Evolutionary conservation across 1,139 yeast species (phyloP).

Genomic region (Candida labiduridarum): DNA sequence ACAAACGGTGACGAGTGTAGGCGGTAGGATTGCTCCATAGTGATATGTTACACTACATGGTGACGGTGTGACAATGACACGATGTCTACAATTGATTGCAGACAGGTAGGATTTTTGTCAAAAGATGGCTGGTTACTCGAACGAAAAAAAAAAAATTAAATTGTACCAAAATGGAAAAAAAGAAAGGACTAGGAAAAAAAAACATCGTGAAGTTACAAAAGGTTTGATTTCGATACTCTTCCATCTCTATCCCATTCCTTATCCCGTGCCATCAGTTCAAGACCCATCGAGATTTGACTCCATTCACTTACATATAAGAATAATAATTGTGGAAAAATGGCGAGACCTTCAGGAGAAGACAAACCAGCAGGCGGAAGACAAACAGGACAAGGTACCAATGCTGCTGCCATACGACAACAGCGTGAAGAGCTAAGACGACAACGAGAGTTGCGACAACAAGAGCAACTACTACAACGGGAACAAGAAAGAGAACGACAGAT

Average conservation of each 20-base stretch:
- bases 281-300: not conserved
- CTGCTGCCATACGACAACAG: constrained; percentile 21
- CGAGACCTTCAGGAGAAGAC: constrained; percentile 9
- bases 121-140: not conserved
- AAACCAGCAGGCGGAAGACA: constrained; percentile 9
- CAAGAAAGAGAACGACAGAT: constrained; percentile 5
- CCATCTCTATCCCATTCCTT: not conserved
- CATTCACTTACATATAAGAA: no score
- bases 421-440: constrained; percentile 22
- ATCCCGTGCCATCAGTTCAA: not conserved
- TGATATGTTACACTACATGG: no score
- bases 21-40: no score
- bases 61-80: no score
- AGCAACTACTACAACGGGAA: constrained; percentile 17
- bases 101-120: not conserved
- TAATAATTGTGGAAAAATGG: constrained; percentile 1
- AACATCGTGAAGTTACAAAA: not conserved
- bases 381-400: constrained; percentile 17
- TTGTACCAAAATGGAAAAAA: constrained; percentile 1
- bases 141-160: not conserved
- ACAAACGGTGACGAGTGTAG: no score
- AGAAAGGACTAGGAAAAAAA: not conserved
- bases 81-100: no score
- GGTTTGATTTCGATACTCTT: not conserved
- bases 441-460: constrained; percentile 19